Conservation (phyloP, 495 filamentous ascomycete species). For the Neurospora sp. region DNA sequence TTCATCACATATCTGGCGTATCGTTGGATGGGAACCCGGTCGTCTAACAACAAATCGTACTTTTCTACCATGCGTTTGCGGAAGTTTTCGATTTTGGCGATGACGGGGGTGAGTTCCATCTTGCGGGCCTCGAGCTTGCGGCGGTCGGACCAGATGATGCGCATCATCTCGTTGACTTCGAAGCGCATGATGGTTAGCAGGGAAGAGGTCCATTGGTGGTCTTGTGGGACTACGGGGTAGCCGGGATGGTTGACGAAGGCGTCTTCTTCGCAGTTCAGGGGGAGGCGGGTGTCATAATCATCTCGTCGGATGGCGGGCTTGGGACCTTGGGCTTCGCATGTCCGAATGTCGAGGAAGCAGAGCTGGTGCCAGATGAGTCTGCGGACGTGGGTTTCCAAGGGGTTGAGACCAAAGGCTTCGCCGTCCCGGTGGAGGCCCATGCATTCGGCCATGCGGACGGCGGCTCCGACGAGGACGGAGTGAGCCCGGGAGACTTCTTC, state of each 20-base stretch:
- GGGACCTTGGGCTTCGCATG: constrained; percentile 67
- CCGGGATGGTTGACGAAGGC: constrained; percentile 35
- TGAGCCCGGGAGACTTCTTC: constrained; percentile 60
- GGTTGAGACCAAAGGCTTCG: constrained; percentile 48
- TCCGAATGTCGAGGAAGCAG: constrained; percentile 64
- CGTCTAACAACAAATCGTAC: constrained; percentile 50
- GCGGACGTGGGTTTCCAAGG: constrained; percentile 62
- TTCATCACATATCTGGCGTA: constrained; percentile 50
- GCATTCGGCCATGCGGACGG: constrained; percentile 62
- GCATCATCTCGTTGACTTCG: constrained; percentile 64
- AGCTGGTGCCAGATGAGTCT: constrained; percentile 70
- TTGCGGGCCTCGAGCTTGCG: constrained; percentile 49
- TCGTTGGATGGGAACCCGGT: constrained; percentile 45
- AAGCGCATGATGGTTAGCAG: constrained; percentile 57
- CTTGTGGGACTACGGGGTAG: constrained; percentile 29
- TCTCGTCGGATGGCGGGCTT: constrained; percentile 53
- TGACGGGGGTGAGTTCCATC: constrained; percentile 43
- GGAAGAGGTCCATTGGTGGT: constrained; percentile 53
- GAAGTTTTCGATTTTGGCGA: constrained; percentile 54
- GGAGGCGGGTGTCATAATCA: constrained; percentile 61
- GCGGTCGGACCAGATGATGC: constrained; percentile 53
- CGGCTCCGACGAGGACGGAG: constrained; percentile 57
- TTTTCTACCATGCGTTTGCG: constrained; percentile 45
- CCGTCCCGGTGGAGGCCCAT: constrained; percentile 70
- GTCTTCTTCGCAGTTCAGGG: constrained; percentile 55